These are phyloP conservation scores for Lasiodiplodia sp. DNA, from an alignment of 2,329 filamentous ascomycete genomes.

Conservation along the genomic window DNA sequence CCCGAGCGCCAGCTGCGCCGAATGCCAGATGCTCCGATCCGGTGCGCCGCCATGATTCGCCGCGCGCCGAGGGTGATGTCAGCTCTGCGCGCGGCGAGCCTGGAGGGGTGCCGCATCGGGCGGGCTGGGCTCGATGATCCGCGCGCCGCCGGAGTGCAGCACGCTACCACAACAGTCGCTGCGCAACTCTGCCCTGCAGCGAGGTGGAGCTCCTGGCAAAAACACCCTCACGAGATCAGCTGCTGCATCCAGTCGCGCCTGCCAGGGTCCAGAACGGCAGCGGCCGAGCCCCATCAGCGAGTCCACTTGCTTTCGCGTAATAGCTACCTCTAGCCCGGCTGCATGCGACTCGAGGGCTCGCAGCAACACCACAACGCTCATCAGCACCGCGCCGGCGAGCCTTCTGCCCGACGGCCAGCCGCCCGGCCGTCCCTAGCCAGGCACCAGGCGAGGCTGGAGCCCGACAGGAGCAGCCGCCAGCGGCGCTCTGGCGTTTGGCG, in stretches of 20 bases:
- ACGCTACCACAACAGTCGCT: background rate
- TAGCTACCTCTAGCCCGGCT: slow-evolving; percentile 20
- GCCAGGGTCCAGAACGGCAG: slow-evolving; percentile 12
- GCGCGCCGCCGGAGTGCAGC: slow-evolving; percentile 12
- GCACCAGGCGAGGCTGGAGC: background rate
- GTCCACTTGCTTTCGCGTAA: slow-evolving; percentile 20
- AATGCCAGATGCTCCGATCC: slow-evolving; percentile 15
- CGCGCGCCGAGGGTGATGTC: slow-evolving; percentile 14
- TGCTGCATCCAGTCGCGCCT: slow-evolving; percentile 17
- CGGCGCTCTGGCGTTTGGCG: background rate
- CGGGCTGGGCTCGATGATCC: slow-evolving; percentile 15
- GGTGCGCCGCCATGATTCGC: slow-evolving; percentile 9
- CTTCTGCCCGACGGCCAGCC: background rate
- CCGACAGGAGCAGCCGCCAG: background rate
- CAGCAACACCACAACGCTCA: background rate
- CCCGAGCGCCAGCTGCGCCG: slow-evolving; percentile 15
- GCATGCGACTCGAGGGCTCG: slow-evolving; percentile 18
- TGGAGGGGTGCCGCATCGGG: slow-evolving; percentile 15
- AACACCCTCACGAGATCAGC: slow-evolving; percentile 16
- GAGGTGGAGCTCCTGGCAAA: slow-evolving; percentile 16
- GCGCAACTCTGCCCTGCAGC: slow-evolving; percentile 10
- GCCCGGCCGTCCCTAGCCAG: background rate
- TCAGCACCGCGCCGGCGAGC: background rate
- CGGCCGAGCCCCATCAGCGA: slow-evolving; percentile 18
- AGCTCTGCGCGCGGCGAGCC: background rate